A percentile compares a stretch with the other conserved stretches of the same genome.
Conservation (phyloP, 306 rosid genomes). For the Pterocarpus santalinus region DNA sequence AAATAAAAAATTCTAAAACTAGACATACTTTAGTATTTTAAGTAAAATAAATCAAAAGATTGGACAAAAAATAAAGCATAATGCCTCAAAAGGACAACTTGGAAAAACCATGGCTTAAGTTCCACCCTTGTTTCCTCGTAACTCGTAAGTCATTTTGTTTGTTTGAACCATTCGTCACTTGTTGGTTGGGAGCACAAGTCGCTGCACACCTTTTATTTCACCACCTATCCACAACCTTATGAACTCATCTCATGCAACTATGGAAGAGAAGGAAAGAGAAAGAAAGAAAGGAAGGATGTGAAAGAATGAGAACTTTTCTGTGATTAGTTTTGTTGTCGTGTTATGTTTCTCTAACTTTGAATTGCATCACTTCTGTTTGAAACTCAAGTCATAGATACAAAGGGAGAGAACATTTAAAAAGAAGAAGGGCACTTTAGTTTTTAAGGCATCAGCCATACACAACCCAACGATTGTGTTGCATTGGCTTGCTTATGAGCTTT, state of each 20-base stretch:
- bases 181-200: conserved; percentile 68
- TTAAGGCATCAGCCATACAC: conserved; percentile 6
- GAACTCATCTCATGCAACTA: conserved; percentile 32
- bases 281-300: background rate
- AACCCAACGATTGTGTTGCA: background rate
- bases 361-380: conserved; percentile 10
- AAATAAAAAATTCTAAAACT: too few species aligned
- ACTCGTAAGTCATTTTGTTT: background rate
- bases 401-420: background rate
- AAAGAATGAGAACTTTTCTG: conserved; percentile 15
- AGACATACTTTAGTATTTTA: too few species aligned
- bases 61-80: too few species aligned
- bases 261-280: background rate
- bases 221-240: conserved; percentile 52
- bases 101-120: background rate
- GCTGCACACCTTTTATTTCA: conserved; percentile 50
- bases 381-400: background rate
- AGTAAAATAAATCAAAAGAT: too few species aligned
- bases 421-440: background rate
- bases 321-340: background rate
- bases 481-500: conserved; percentile 19
- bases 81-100: too few species aligned
- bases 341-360: background rate
- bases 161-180: background rate
- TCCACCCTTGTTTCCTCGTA: background rate